These are phyloP conservation scores for Kodamaea ohmeri DNA, from an alignment of 1,139 yeast genomes.

Conservation along the genomic window DNA sequence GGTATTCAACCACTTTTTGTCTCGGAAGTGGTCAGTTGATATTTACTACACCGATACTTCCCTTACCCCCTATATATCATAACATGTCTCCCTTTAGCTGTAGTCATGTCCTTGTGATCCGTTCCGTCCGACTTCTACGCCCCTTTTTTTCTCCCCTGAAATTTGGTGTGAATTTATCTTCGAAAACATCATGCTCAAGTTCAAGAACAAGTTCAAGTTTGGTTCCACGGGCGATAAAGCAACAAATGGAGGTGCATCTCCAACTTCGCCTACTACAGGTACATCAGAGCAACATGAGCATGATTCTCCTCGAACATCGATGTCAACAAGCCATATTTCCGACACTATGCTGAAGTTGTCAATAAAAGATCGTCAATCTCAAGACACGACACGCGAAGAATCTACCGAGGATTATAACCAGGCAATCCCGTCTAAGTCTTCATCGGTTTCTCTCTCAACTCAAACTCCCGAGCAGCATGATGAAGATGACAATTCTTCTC, in stretches of 20 bases:
- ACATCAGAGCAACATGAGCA: slow-evolving; percentile 5
- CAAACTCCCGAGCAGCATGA: slow-evolving; percentile 4
- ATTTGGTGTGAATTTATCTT: background rate
- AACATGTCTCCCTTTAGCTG: background rate
- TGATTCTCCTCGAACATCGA: slow-evolving; percentile 14
- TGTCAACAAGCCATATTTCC: slow-evolving; percentile 24
- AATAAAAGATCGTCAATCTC: slow-evolving; percentile 5
- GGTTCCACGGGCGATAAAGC: slow-evolving; percentile 18
- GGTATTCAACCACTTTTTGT: too few species aligned
- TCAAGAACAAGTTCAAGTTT: slow-evolving; percentile 48
- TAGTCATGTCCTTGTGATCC: background rate
- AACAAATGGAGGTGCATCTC: slow-evolving; percentile 8
- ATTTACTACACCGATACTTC: too few species aligned
- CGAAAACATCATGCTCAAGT: slow-evolving; percentile 33
- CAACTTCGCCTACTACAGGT: slow-evolving; percentile 15
- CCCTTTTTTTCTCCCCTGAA: slow-evolving; percentile 3
- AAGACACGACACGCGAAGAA: slow-evolving; percentile 7
- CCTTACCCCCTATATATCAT: too few species aligned
- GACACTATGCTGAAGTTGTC: slow-evolving; percentile 31
- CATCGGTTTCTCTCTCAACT: slow-evolving; percentile 13
- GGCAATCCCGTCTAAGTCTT: slow-evolving; percentile 6
- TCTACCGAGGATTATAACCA: slow-evolving; percentile 1
- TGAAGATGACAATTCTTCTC: background rate
- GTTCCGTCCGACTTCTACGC: background rate
- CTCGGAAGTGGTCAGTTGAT: too few species aligned